Conservation (phyloP, 148 eudicot genomes). For the Chenopodium formosanum region DNA sequence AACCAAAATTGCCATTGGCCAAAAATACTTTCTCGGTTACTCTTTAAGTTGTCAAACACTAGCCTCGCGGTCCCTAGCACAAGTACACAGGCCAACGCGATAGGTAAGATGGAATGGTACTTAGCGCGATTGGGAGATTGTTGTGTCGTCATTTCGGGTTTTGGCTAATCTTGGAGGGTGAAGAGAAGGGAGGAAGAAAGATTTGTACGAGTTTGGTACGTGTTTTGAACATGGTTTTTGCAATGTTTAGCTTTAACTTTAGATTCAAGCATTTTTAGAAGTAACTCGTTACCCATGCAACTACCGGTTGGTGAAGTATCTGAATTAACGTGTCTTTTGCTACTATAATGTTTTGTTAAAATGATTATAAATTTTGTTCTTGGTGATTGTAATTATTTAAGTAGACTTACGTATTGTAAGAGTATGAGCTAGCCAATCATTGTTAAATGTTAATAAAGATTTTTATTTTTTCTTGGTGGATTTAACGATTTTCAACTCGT, state of each 20-base stretch:
- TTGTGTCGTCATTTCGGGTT: slow-evolving; percentile 44
- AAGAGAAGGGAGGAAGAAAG: not conserved
- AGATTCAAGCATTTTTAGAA: slow-evolving; percentile 37
- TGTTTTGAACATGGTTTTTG: not conserved
- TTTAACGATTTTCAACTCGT: too few species aligned
- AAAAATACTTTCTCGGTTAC: slow-evolving; percentile 29
- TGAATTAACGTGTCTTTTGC: slow-evolving; percentile 8
- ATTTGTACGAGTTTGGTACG: not conserved
- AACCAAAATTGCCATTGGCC: slow-evolving; percentile 35
- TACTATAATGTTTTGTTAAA: not conserved
- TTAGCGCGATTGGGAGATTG: slow-evolving; percentile 34
- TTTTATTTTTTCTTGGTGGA: too few species aligned
- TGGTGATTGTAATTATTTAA: not conserved
- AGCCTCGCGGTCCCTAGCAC: slow-evolving; percentile 58
- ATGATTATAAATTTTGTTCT: not conserved
- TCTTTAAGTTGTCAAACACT: slow-evolving; percentile 53
- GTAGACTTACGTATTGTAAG: too few species aligned
- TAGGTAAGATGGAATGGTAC: slow-evolving; percentile 52
- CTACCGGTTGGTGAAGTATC: slow-evolving; percentile 56
- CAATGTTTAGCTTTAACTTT: slow-evolving; percentile 32
- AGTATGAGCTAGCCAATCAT: too few species aligned
- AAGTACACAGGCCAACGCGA: slow-evolving; percentile 59
- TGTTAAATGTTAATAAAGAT: too few species aligned
- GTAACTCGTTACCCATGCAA: slow-evolving; percentile 31
- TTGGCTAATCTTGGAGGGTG: not conserved